phyloP scores from a whole-genome alignment of 441 rosid genomes.

The Geranium incanum region DNA sequence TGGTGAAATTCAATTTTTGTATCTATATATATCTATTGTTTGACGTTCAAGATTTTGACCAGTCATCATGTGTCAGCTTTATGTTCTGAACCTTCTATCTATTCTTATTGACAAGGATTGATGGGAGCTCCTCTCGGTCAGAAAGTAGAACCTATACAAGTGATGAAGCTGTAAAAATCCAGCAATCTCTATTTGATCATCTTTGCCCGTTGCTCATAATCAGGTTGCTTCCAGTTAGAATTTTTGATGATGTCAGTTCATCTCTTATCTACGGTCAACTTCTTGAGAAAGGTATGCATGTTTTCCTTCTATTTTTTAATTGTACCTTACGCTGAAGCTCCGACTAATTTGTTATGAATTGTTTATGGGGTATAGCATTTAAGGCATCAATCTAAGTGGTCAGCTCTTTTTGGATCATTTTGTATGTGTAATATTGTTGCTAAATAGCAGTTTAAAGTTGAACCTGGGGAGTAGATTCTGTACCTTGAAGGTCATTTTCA shows the following conservation, averaged over 20 bases:
- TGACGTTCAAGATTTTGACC: not conserved
- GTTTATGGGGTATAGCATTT: slow-evolving; percentile 1
- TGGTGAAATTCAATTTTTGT: not conserved
- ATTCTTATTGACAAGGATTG: slow-evolving; percentile 30
- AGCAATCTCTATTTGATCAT: slow-evolving; percentile 56
- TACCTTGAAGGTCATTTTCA: not conserved
- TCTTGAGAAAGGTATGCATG: slow-evolving; percentile 37
- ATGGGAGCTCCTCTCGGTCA: slow-evolving; percentile 29
- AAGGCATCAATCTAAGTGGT: not conserved
- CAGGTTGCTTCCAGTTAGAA: slow-evolving; percentile 75
- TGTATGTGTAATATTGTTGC: slow-evolving; percentile 5
- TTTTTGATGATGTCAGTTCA: slow-evolving; percentile 54
- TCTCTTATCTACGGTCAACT: slow-evolving; percentile 54
- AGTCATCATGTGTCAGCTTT: slow-evolving; percentile 9
- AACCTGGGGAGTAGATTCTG: not conserved
- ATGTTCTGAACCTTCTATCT: slow-evolving; percentile 11
- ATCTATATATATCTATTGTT: not conserved
- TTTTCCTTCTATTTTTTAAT: slow-evolving; percentile 10
- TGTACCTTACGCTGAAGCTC: slow-evolving; percentile 6
- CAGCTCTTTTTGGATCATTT: not conserved
- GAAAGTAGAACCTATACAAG: slow-evolving; percentile 28
- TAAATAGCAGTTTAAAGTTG: slow-evolving; percentile 5
- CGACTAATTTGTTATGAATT: not conserved
- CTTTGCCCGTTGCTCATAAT: slow-evolving; percentile 85
- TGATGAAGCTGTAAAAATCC: slow-evolving; percentile 33